Evolutionary conservation across 306 rosid species (phyloP), one percentile per base, ranked within the genome.

Genomic region (Cicer cuneatum): DNA sequence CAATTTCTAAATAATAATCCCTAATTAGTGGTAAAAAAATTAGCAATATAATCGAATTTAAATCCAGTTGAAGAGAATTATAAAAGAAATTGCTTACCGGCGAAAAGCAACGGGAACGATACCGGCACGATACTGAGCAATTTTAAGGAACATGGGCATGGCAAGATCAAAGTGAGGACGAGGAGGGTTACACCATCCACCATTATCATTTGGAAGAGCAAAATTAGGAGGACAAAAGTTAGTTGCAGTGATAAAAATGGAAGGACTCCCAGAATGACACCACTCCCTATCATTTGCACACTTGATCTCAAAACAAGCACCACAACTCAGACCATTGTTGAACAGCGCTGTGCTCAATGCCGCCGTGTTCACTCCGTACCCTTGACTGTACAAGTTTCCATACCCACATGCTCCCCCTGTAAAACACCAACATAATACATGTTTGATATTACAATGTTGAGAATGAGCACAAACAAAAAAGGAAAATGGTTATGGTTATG

Each of bases 171-270:
- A 94, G 80, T 94, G 98, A 2, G 94, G 87, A 6, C 98, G 88
- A 7, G 98, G 98, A 47, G 98, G 98, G 90, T 94, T 94, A 69
- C 98, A 94, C 98, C 98, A 94, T 0, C 98, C 98, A 12, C 98
- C 98, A 69, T 94, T 88, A 87, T 94, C 98, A 74, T 82, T 94
- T 0, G 98, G 92, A 19, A 84, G 97, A 6, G 98, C 98, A 16
- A 37, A 94, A 79, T 94, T 94, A 0, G 98, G 98, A 1, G 98
- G 98, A 78, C 98, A 94, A 61, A 94, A 94, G 85, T 94, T 94
- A 0, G 98, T 94, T 52, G 98, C 98, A 0, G 98, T 91, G 6
- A 94, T 71, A 11, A 94, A 47, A 45, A 94, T 94, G 0, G 98
- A 91, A 0, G 98, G 98, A 72, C 98, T 90, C 0, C 98, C 98